Base-by-base conservation (phyloP, 1,139 yeast species). In the Kodamaea ohmeri region DNA sequence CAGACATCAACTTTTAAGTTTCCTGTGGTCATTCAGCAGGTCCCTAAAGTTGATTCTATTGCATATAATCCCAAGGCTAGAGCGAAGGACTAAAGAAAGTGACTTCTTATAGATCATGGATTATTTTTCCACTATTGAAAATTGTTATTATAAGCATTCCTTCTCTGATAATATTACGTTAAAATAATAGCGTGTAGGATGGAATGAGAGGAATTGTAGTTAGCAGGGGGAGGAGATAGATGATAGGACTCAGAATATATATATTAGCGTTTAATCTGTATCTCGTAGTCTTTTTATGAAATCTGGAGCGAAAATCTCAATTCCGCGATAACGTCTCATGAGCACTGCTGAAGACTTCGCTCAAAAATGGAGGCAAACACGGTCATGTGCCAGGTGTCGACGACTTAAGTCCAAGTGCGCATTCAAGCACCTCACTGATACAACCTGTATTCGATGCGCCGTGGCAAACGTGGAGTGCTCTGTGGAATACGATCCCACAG, bases 321-420 rank as follows among this genome's bases (percentile, higher is more conserved):
- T 24, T n/a, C n/a, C n/a, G 26, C 12, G 26, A 24, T 24, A 24
- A 24, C 26, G n/a, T n/a, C n/a, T n/a, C n/a, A 24, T 24, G 8
- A 6, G 26, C 28, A 25, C 12, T 8, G 29, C 16, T 3, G 12
- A 31, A 25, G 43, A 40, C 27, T 41, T 41, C 32, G 21, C 41
- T 1, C 38, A 36, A 17, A 57, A 55, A 37, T 72, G 76, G 76
- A 50, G 76, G 29, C 73, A 63, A 43, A 53, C 65, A 18, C 60
- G 76, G 38, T 80, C 82, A 1, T 77, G 83, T 56, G 80, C 80
- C 5, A 55, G 82, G 39, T 77, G 83, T 47, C 74, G 76, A 43
- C 52, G 81, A 32, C 60, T 76, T 22, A 78, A 77, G 49, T 72
- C 74, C 67, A 66, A 76, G 44, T 78, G 83, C 51, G 67, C 68